Conservation (phyloP, 805 yeast species). For the Candida sonorensis region DNA sequence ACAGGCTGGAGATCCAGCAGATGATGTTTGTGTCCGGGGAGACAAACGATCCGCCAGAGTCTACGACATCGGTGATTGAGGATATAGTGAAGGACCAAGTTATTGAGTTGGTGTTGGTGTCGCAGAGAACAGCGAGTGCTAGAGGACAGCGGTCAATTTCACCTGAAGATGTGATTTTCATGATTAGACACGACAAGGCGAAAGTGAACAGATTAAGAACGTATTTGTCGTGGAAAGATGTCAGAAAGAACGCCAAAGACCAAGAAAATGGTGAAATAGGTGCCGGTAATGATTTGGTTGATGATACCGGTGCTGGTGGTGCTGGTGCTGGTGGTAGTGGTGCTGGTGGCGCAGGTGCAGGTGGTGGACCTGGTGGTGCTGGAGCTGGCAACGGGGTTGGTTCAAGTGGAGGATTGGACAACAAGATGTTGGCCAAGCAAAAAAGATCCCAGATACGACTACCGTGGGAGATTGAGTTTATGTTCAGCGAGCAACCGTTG, state of each 20-base stretch:
- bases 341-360: constrained; percentile 33
- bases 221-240: constrained; percentile 94
- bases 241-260: constrained; percentile 69
- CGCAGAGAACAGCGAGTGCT: constrained; percentile 67
- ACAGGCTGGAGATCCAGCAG: constrained; percentile 89
- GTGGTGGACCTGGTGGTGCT: constrained; percentile 22
- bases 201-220: constrained; percentile 89
- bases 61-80: constrained; percentile 87
- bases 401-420: constrained; percentile 32
- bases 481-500: constrained; percentile 87
- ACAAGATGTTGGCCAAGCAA: constrained; percentile 43
- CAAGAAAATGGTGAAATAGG: constrained; percentile 46
- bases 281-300: constrained; percentile 28
- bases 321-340: constrained; percentile 27
- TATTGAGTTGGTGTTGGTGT: constrained; percentile 69
- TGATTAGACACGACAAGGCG: constrained; percentile 89
- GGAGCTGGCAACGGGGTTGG: constrained; percentile 30
- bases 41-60: constrained; percentile 87
- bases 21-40: constrained; percentile 99
- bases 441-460: constrained; percentile 75
- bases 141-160: constrained; percentile 81
- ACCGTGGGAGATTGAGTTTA: constrained; percentile 93
- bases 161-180: constrained; percentile 88
- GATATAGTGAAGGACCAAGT: constrained; percentile 95
- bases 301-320: constrained; percentile 17